Percentiles rank a stretch among this genome's conserved stretches.
Conservation (phyloP, 306 rosid genomes). For the Lathyrus oleraceus region DNA sequence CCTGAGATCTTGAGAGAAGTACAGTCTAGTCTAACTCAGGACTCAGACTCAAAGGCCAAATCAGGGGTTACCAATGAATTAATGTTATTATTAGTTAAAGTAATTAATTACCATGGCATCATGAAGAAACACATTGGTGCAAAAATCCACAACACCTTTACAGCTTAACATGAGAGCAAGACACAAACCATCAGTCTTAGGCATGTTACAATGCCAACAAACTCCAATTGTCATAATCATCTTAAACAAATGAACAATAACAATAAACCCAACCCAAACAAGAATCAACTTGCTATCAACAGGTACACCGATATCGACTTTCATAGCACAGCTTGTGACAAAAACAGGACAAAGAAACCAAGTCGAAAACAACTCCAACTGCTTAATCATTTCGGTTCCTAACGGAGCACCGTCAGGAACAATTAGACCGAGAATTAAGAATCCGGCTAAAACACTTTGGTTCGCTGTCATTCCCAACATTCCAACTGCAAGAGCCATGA, state of each 20-base stretch:
- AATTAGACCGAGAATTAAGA: conserved; percentile 46
- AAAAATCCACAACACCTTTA: conserved; percentile 58
- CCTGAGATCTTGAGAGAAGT: too few relatives aligned
- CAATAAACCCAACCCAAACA: neutral
- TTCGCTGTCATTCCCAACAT: neutral
- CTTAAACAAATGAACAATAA: conserved; percentile 26
- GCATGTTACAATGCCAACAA: conserved; percentile 38
- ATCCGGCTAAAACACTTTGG: conserved; percentile 41
- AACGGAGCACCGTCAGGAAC: conserved; percentile 65
- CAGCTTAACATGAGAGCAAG: conserved; percentile 49
- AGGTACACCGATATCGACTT: conserved; percentile 8
- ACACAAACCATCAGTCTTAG: conserved; percentile 41
- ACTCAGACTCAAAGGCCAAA: too few relatives aligned
- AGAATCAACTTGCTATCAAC: rapidly evolving
- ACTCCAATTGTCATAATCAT: neutral
- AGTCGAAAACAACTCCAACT: conserved; percentile 37
- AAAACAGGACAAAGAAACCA: conserved; percentile 50
- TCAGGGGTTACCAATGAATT: too few relatives aligned
- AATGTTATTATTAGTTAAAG: neutral
- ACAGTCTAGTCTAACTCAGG: too few relatives aligned
- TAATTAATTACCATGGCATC: conserved; percentile 32
- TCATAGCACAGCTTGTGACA: conserved; percentile 43
- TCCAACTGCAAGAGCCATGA: conserved; percentile 18
- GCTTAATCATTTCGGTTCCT: conserved; percentile 52
- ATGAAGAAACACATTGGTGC: neutral